phyloP scores from a whole-genome alignment of 176 grass and related monocot genomes.

The Elaeis guineensis region DNA sequence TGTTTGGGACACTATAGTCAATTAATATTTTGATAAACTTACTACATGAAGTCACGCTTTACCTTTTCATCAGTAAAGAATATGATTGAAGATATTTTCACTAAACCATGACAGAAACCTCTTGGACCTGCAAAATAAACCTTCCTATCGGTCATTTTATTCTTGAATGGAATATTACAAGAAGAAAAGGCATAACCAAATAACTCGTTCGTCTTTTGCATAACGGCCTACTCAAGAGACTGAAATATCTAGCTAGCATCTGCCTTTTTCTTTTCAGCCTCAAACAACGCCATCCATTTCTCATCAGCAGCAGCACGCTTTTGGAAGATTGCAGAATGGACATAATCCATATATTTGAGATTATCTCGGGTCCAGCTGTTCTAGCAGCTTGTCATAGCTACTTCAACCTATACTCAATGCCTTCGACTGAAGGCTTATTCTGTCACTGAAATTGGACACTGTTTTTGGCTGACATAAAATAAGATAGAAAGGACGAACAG shows the following conservation, averaged over 20 bases:
- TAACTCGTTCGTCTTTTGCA: no score
- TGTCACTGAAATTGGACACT: background rate
- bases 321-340: slow-evolving; percentile 59
- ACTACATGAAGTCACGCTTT: slow-evolving; percentile 8
- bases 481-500: no score
- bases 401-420: slow-evolving; percentile 71
- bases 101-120: no score
- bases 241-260: slow-evolving; percentile 42
- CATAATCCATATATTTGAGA: slow-evolving; percentile 60
- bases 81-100: background rate
- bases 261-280: slow-evolving; percentile 74
- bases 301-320: slow-evolving; percentile 80
- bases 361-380: slow-evolving; percentile 39
- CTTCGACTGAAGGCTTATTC: slow-evolving; percentile 67
- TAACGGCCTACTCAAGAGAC: no score
- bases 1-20: no score
- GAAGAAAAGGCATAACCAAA: no score
- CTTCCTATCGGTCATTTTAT: no score
- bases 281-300: slow-evolving; percentile 62
- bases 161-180: no score
- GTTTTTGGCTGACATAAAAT: no score
- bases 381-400: slow-evolving; percentile 77
- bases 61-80: slow-evolving; percentile 32
- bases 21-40: no score
- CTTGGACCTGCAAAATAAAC: no score